phyloP scores from a whole-genome alignment of 345 rosid genomes.

The sweet orange (Citrus sinensis) region DVS_A1.0 CM039165.1:21202501-21203000 shows the following conservation, averaged over 20 bases:
- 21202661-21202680: no score
- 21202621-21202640: constrained; percentile 82
- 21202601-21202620: constrained; percentile 72
- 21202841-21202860: not conserved
- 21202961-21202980: not conserved
- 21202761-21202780: not conserved
- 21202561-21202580: constrained; percentile 69
- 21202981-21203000: not conserved
- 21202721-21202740: no score
- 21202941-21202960: not conserved
- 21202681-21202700: no score
- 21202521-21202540: constrained; percentile 33
- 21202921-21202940: not conserved
- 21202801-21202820: not conserved
- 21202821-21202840: not conserved
- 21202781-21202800: not conserved
- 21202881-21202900: not conserved
- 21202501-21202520: constrained; percentile 32
- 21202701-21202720: no score
- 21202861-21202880: not conserved
- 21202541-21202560: constrained; percentile 24
- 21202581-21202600: constrained; percentile 89
- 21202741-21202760: no score
- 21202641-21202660: no score
- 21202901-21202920: not conserved